A percentile compares a stretch with the other conserved stretches of the same genome.
Evolutionary conservation across 257 asterid species (phyloP).

Genomic region (Solanum chiquidenum): DNA sequence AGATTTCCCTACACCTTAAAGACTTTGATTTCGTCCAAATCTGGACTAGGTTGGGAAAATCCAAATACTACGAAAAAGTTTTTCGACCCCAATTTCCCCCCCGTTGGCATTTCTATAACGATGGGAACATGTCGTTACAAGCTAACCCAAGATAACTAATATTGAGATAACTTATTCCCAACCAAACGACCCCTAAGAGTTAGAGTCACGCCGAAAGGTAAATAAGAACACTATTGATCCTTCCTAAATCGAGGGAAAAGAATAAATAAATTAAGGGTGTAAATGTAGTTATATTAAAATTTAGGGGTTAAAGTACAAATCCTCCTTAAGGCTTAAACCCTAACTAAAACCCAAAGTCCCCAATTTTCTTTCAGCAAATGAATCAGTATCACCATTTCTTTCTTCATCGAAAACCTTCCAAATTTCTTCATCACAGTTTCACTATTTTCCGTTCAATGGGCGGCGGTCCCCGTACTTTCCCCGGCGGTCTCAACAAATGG

Average conservation of each 20-base stretch:
- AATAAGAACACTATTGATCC: neutral
- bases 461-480: constrained; percentile 90
- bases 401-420: neutral
- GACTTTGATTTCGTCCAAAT: no score
- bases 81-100: no score
- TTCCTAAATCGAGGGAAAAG: neutral
- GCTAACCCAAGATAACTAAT: no score
- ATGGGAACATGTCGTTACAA: no score
- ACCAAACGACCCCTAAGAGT: no score
- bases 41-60: no score
- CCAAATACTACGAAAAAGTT: no score
- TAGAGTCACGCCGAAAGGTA: rapidly evolving
- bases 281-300: neutral
- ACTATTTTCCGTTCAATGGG: constrained; percentile 66
- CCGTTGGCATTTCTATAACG: no score
- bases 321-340: neutral
- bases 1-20: no score
- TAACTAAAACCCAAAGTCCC: neutral
- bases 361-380: neutral
- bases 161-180: no score
- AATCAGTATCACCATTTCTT: neutral
- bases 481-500: constrained; percentile 96
- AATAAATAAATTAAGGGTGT: neutral
- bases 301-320: neutral
- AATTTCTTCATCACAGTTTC: constrained; percentile 13